phyloP scores from a whole-genome alignment of 768 basidiomycete species.

The Mycena metata region DNA sequence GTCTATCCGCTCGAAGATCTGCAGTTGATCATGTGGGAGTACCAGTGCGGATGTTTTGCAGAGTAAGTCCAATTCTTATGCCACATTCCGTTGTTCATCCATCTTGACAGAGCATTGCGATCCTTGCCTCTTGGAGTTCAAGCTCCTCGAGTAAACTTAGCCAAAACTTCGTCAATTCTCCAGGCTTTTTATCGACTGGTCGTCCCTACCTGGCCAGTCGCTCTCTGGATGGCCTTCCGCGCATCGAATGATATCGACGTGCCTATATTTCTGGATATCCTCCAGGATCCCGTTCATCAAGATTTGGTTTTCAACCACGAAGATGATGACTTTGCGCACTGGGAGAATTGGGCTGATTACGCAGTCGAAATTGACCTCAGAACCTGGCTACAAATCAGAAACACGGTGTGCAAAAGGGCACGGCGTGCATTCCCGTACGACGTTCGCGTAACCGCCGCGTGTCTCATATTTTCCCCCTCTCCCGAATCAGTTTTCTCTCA shows the following conservation, averaged over 20 bases:
- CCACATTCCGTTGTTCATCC: not conserved
- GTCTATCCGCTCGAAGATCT: conserved; percentile 16
- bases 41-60: conserved; percentile 5
- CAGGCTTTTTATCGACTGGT: conserved; percentile 18
- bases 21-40: conserved; percentile 10
- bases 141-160: not conserved
- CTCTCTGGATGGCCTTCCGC: conserved; percentile 25
- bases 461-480: not conserved
- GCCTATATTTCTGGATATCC: conserved; percentile 2
- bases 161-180: not conserved
- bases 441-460: conserved; percentile 5
- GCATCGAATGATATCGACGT: not conserved
- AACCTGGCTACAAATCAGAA: conserved; percentile 14
- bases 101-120: not conserved
- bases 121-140: not conserved
- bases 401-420: not conserved
- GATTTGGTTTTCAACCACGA: conserved; percentile 16
- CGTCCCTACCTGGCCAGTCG: conserved; percentile 23
- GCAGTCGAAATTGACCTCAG: conserved; percentile 17
- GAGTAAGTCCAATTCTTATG: not conserved
- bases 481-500: not conserved
- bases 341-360: not conserved
- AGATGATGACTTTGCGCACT: not conserved
- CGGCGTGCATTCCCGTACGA: not conserved
- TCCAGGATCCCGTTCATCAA: not conserved